Evolutionary conservation across 2,329 filamentous ascomycete species (phyloP).

Genomic region (Tolypocladium paradoxum): DNA sequence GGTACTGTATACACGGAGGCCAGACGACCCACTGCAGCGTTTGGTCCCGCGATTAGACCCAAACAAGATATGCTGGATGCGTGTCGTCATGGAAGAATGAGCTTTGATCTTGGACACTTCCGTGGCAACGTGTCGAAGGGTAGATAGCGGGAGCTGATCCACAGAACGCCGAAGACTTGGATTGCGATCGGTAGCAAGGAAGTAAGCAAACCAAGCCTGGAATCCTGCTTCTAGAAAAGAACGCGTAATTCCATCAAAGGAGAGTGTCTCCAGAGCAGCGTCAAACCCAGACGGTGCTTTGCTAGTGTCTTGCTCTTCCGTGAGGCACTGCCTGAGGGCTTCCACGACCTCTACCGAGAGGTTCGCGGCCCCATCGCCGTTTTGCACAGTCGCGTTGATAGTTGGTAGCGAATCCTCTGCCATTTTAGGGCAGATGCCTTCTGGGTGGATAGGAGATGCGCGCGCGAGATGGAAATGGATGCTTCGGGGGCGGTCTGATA

Average conservation of each 20-base stretch:
- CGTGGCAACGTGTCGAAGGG: neutral
- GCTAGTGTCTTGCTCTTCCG: neutral
- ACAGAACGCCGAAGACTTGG: neutral
- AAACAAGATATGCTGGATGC: neutral
- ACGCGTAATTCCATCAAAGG: neutral
- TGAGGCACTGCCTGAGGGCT: neutral
- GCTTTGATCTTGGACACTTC: neutral
- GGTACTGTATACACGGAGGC: neutral
- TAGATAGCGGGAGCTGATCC: neutral
- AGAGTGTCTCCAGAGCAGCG: neutral
- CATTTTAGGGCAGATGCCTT: no score
- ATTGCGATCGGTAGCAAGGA: neutral
- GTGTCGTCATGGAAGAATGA: neutral
- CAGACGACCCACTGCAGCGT: neutral
- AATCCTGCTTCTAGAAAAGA: neutral
- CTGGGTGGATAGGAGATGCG: no score
- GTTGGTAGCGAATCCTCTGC: no score
- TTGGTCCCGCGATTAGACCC: neutral
- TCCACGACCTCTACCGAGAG: neutral
- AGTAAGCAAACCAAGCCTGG: neutral
- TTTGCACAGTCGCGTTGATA: no score
- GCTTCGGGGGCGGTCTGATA: no score
- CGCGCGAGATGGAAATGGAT: no score
- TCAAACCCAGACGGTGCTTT: neutral
- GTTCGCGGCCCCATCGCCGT: neutral